phyloP scores from a whole-genome alignment of 2,329 filamentous ascomycete genomes.

The Botrytis porri region DNA sequence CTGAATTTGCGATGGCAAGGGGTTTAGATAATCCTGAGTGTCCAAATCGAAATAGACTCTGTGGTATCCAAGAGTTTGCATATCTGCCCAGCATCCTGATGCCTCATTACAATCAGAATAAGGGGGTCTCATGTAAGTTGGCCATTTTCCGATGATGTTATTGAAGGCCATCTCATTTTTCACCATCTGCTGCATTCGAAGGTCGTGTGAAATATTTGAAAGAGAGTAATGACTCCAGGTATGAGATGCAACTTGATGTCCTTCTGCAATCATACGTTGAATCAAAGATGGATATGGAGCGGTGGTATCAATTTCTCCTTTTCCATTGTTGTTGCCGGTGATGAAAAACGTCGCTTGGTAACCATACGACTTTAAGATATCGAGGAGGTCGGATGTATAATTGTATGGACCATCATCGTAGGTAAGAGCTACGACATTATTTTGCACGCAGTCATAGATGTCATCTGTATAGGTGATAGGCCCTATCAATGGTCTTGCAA shows the following conservation, averaged over 20 bases:
- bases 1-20: constrained; percentile 42
- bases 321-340: constrained; percentile 52
- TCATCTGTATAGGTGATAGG: constrained; percentile 53
- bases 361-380: constrained; percentile 55
- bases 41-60: constrained; percentile 49
- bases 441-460: constrained; percentile 52
- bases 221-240: constrained; percentile 51
- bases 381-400: constrained; percentile 63
- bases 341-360: constrained; percentile 69
- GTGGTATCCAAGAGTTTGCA: constrained; percentile 44
- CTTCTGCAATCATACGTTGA: constrained; percentile 29
- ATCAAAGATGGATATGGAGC: constrained; percentile 48
- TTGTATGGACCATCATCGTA: constrained; percentile 65
- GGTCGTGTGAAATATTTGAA: constrained; percentile 41
- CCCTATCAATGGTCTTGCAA: constrained; percentile 51
- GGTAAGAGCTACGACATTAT: constrained; percentile 60
- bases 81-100: constrained; percentile 39
- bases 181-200: constrained; percentile 47
- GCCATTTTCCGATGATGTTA: constrained; percentile 52
- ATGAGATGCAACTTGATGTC: constrained; percentile 59
- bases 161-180: constrained; percentile 53
- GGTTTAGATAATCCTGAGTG: constrained; percentile 49
- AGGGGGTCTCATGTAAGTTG: constrained; percentile 50
- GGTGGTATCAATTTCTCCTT: constrained; percentile 38
- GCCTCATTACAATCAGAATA: constrained; percentile 38